phyloP scores from a whole-genome alignment of 495 filamentous ascomycete species.

The Talaromyces ruber region DNA sequence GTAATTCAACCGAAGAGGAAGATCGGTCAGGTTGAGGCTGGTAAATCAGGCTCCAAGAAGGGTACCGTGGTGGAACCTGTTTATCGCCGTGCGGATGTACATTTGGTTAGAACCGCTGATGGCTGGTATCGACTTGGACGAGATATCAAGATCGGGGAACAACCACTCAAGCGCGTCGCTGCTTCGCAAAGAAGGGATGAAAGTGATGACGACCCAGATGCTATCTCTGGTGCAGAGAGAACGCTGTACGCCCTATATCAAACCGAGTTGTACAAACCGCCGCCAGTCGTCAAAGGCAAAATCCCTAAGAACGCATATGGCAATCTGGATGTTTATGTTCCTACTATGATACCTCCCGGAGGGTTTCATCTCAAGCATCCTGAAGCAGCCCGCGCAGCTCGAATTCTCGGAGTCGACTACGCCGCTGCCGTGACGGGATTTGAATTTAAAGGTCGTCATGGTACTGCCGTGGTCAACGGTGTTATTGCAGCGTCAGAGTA shows the following conservation, averaged over 20 bases:
- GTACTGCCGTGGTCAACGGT: constrained; percentile 70
- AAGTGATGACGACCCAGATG: constrained; percentile 34
- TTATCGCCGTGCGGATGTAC: constrained; percentile 74
- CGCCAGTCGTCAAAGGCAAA: constrained; percentile 62
- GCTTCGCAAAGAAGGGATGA: constrained; percentile 23
- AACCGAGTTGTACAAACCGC: constrained; percentile 66
- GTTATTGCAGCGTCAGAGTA: constrained; percentile 66
- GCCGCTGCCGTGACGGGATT: constrained; percentile 88
- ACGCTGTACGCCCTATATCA: constrained; percentile 66
- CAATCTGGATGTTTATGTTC: constrained; percentile 86
- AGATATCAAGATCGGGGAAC: constrained; percentile 63
- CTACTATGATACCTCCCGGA: constrained; percentile 83
- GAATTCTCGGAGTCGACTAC: constrained; percentile 73
- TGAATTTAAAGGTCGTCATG: constrained; percentile 70
- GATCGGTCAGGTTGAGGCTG: constrained; percentile 69
- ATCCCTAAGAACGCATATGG: constrained; percentile 83
- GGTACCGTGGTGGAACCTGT: constrained; percentile 51
- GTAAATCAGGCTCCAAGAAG: constrained; percentile 49
- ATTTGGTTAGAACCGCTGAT: constrained; percentile 62
- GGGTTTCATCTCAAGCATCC: constrained; percentile 63
- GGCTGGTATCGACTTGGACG: constrained; percentile 84
- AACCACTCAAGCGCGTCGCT: constrained; percentile 63
- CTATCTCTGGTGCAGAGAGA: constrained; percentile 30
- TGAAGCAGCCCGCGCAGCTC: constrained; percentile 62
- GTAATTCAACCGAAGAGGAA: constrained; percentile 61